Base-by-base conservation (phyloP, 495 filamentous ascomycete genomes). In the Penicillium crystallinum region DNA sequence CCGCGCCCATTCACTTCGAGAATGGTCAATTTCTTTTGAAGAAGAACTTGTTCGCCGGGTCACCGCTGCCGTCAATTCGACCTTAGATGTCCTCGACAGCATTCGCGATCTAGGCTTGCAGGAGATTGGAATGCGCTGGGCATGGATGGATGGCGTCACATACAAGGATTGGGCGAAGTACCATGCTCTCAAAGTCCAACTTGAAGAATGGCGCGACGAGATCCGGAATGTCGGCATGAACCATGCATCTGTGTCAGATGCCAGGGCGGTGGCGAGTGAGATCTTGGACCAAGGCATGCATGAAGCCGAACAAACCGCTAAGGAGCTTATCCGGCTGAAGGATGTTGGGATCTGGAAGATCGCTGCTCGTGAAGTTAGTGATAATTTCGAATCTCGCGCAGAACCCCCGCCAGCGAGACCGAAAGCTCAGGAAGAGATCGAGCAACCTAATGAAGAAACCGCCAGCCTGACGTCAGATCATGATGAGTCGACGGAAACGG, bases 101-200 rank as follows among this genome's bases (percentile, higher is more conserved):
- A 90, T 96, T 49, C 81, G 89, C 18, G 90, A 97, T 56, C 76
- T 96, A 7, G 90, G 91, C 2, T 77, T 99, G 7, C 90, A 96
- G 62, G 92, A 96, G 62, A 89, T 99, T 47, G 95, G 95, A 35
- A 91, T 95, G 81, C 89, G 93, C 52, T 99, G 95, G 91, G 91
- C 91, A 1, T 95, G 89, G 86, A 95, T 89, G 79, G 92, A 97
- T 46, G 87, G 87, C 33, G 82, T 99, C 53, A 91, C 91, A 6
- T 96, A 97, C 76, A 91, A 93, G 60, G 91, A 97, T 64, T 99
- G 95, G 95, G 81, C 81, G 23, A 88, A 88, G 60, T 97, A 96
- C 63, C 87, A 96, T 61, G 77, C 85, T 22, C 75, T 97, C 51
- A 95, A 89, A 72, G 81, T 81, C 37, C 83, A 88, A 23, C 87